Evolutionary conservation across 2,329 filamentous ascomycete species (phyloP).

Genomic region (Dothidotthia symphoricarpi): DNA sequence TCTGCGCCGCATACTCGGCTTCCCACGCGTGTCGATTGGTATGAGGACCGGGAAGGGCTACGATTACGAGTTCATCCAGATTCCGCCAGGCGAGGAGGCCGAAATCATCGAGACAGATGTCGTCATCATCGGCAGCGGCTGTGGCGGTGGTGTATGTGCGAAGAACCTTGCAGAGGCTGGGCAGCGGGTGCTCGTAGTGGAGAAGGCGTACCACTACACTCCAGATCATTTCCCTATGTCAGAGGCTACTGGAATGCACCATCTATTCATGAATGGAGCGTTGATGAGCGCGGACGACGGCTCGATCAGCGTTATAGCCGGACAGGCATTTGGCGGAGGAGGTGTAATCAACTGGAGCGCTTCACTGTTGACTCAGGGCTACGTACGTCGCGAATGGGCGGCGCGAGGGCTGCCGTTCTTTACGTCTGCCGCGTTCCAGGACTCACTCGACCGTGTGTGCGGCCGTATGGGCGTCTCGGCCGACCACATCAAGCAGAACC

Average conservation of each 20-base stretch:
- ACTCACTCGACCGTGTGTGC: slow-evolving; percentile 76
- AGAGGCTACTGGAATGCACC: slow-evolving; percentile 57
- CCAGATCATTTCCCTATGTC: slow-evolving; percentile 73
- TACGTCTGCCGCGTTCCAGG: slow-evolving; percentile 69
- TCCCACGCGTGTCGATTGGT: slow-evolving; percentile 56
- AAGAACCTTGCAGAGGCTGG: slow-evolving; percentile 78
- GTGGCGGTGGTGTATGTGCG: slow-evolving; percentile 77
- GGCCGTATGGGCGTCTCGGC: slow-evolving; percentile 72
- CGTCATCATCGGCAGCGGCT: slow-evolving; percentile 82
- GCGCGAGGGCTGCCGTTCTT: slow-evolving; percentile 69
- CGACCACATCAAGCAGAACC: slow-evolving; percentile 68
- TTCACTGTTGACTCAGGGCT: slow-evolving; percentile 67
- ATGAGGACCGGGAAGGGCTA: slow-evolving; percentile 54
- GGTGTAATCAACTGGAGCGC: slow-evolving; percentile 85
- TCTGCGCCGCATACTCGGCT: slow-evolving; percentile 58
- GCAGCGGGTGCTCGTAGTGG: slow-evolving; percentile 72
- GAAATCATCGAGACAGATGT: slow-evolving; percentile 74
- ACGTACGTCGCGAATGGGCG: slow-evolving; percentile 80
- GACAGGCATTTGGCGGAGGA: slow-evolving; percentile 78
- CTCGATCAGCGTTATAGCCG: slow-evolving; percentile 62
- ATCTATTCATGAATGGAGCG: slow-evolving; percentile 70
- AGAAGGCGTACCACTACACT: slow-evolving; percentile 76
- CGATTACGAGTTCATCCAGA: slow-evolving; percentile 62
- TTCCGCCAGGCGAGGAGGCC: slow-evolving; percentile 53
- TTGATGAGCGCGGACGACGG: slow-evolving; percentile 52